Evolutionary conservation across 148 eudicot species (phyloP), one percentile per base, ranked within the genome.

Genomic region (Nepenthes gracilis): DNA sequence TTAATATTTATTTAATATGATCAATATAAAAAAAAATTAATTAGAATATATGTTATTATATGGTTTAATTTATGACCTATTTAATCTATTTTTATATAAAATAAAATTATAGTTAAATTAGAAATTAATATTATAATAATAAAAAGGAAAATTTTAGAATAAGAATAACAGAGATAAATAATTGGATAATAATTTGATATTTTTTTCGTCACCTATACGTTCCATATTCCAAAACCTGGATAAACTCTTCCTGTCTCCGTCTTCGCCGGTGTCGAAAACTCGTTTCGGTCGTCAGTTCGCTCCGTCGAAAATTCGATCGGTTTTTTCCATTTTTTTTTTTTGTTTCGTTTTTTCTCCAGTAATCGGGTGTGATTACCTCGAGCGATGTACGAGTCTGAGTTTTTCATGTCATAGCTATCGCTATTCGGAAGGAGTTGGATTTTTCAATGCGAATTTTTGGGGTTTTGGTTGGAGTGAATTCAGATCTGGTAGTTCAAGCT

Each of bases 401-500:
- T 55, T 74, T 66, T 58, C 35, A 11, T 23, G 23, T 23, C 23
- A 23, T 23, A 23, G 0, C 23, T 23, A 23, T 23, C 23, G 0
- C 23, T 23, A 23, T 23, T 23, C 23, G 23, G 23, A 23, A 23
- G 60, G 58, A 33, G 13, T 53, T 48, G 63, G 53, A 38, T 59
- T 71, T 1, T 14, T 5, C 36, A 33, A 50, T 47, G 35, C 40
- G 33, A 43, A 15, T 14, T 36, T 51, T 59, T 37, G 60, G 80
- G 68, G 51, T 74, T 70, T 77, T 51, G 62, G 57, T 61, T 50
- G 61, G 58, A 47, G 67, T 64, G 34, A 47, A 55, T 40, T 59
- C 58, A 68, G 85, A 81, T 81, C 85, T 75, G 74, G 53, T 57
- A 33, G 58, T 58, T 57, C 64, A 56, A 65, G 75, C 35, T 65